Base-by-base conservation (phyloP, 2,329 filamentous ascomycete species). In the Waltergamsia citrina region DNA sequence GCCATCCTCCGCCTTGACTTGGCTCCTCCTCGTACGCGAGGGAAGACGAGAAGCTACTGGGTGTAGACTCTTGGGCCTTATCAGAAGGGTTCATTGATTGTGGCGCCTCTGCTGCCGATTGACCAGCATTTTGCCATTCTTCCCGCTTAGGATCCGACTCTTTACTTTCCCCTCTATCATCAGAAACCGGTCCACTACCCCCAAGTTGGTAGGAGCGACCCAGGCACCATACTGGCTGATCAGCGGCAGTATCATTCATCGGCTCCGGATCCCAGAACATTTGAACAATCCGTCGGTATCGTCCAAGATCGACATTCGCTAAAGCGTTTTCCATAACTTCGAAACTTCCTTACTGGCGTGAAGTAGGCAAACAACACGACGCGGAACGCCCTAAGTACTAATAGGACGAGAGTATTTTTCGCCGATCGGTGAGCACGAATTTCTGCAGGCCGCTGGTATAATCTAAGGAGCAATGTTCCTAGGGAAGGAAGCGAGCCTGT, bases 191-290 rank as follows among this genome's bases (percentile, higher is more conserved):
- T 17, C 20, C 9, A 11, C n/a, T 16, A 12, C 15, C 29, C 22
- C 38, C 44, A 30, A 74, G 57, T 18, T 55, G 63, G 46, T 77
- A 77, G 21, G 60, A 63, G 36, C 58, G 57, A 22, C 73, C 73
- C 6, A 96, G 67, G 50, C 87, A 93, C 88, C 90, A 96, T 41
- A 94, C 84, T 10, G 84, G 76, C 22, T 74, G 68, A 41, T 78
- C 69, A 24, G 71, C 68, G 38, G 62, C 55, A 37, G 78, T 67
- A 52, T 94, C 79, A 60, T 95, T 94, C 41, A 73, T 76, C 6
- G 87, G 88, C 43, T 88, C 79, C 1, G 87, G 86, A 47, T 95
- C 88, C 81, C 87, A 94, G 51, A 96, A 81, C 62, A 85, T 86
- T 60, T 90, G 84, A 39, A 95, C 80, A 47, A 95, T 78, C 42